Evolutionary conservation across 768 basidiomycete species (phyloP).

Genomic region (Mycena indigotica): DNA sequence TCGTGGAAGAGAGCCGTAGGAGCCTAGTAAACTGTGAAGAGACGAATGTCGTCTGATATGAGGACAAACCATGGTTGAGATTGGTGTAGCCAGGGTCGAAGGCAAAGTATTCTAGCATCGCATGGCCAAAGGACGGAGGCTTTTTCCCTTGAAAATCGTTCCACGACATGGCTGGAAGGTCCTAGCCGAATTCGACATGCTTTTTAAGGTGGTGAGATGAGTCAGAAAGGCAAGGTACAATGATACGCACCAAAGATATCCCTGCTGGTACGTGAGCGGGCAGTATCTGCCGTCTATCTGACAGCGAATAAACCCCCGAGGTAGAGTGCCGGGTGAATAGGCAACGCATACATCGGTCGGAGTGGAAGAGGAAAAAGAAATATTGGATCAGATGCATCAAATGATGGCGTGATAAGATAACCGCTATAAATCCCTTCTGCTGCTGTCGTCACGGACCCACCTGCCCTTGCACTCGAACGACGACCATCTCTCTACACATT

Average conservation of each 20-base stretch:
- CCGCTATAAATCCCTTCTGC: too few species aligned
- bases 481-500: neutral
- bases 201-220: neutral
- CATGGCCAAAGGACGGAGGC: neutral
- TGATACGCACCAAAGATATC: neutral
- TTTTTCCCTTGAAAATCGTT: neutral
- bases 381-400: too few species aligned
- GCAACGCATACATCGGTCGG: too few species aligned
- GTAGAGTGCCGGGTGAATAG: neutral
- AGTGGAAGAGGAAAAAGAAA: too few species aligned
- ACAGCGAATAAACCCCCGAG: neutral
- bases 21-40: constrained; percentile 30
- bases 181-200: neutral
- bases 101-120: constrained; percentile 43
- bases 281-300: neutral
- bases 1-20: constrained; percentile 51
- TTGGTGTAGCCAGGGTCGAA: constrained; percentile 45
- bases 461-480: neutral
- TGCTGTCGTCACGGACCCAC: neutral
- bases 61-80: constrained; percentile 33
- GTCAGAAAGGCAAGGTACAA: neutral
- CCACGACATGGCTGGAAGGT: neutral
- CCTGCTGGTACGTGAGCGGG: too few species aligned
- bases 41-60: neutral
- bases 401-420: too few species aligned